A percentile compares a stretch with the other conserved stretches of the same genome.
Conservation (phyloP, 495 filamentous ascomycete genomes). For the Neurospora sp. region DNA sequence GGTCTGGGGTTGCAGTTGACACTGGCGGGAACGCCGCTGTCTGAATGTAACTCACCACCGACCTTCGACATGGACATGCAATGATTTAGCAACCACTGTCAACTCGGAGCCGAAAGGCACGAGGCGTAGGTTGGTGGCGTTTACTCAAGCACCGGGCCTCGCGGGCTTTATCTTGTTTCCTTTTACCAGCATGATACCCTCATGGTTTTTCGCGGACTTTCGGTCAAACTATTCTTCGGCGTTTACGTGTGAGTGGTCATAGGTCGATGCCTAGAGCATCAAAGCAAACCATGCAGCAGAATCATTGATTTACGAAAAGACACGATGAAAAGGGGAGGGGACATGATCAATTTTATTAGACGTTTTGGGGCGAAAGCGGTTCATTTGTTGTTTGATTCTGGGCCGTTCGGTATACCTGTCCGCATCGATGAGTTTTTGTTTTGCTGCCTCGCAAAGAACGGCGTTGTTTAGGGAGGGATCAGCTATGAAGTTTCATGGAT, state of each 20-base stretch:
- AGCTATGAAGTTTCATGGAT: neutral
- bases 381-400: neutral
- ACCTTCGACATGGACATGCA: neutral
- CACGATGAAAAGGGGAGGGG: neutral
- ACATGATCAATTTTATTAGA: neutral
- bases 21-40: conserved; percentile 30
- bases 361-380: neutral
- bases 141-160: neutral
- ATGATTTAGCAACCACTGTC: neutral
- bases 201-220: neutral
- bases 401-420: neutral
- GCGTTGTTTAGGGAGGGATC: neutral
- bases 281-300: neutral
- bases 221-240: neutral
- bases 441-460: neutral
- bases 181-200: neutral
- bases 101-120: conserved; percentile 1
- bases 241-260: neutral
- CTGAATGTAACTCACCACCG: conserved; percentile 9
- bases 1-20: conserved; percentile 31
- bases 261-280: neutral
- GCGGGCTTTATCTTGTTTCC: neutral
- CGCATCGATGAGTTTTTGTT: neutral
- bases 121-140: neutral
- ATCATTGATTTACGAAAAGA: neutral